Evolutionary conservation across 2,329 filamentous ascomycete species (phyloP).

Genomic region (Aspergillus phoenicis): DNA sequence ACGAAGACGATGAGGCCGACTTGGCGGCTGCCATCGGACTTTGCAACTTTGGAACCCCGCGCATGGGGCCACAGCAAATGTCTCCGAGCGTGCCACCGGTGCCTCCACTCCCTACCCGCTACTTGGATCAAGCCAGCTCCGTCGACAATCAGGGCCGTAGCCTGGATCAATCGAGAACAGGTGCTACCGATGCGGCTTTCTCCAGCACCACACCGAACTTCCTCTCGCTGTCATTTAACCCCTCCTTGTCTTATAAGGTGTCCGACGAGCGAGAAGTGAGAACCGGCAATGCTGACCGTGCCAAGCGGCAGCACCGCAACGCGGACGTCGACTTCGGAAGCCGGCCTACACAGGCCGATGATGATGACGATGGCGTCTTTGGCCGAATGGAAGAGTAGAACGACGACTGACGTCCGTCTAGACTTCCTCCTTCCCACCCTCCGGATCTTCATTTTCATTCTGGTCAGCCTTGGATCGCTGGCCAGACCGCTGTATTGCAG

Average conservation of each 20-base stretch:
- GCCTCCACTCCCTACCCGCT: conserved; percentile 80
- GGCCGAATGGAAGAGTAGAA: conserved; percentile 87
- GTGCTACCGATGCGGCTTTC: conserved; percentile 33
- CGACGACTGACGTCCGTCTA: conserved; percentile 15
- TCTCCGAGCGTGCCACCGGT: conserved; percentile 80
- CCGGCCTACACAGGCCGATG: conserved; percentile 66
- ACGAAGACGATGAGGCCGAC: conserved; percentile 81
- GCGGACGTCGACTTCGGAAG: conserved; percentile 40
- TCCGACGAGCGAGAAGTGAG: conserved; percentile 64
- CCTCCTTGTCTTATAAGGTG: conserved; percentile 51
- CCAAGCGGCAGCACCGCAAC: conserved; percentile 38
- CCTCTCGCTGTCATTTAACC: conserved; percentile 46
- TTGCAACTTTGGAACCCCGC: conserved; percentile 82
- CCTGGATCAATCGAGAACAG: conserved; percentile 50
- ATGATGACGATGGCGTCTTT: conserved; percentile 95
- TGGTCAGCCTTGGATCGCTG: conserved; percentile 1
- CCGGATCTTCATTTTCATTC: conserved; percentile 2
- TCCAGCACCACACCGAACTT: conserved; percentile 44
- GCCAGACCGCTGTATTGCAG: conserved; percentile 21
- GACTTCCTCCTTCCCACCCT: neutral
- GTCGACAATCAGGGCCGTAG: conserved; percentile 63
- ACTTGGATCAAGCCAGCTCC: conserved; percentile 64
- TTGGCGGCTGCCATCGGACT: conserved; percentile 88
- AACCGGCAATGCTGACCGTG: conserved; percentile 63
- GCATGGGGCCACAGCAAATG: conserved; percentile 64